Evolutionary conservation across 73 alveolate species (phyloP), one percentile per base, ranked within the genome.

Genomic region (Durusdinium trenchii): DNA sequence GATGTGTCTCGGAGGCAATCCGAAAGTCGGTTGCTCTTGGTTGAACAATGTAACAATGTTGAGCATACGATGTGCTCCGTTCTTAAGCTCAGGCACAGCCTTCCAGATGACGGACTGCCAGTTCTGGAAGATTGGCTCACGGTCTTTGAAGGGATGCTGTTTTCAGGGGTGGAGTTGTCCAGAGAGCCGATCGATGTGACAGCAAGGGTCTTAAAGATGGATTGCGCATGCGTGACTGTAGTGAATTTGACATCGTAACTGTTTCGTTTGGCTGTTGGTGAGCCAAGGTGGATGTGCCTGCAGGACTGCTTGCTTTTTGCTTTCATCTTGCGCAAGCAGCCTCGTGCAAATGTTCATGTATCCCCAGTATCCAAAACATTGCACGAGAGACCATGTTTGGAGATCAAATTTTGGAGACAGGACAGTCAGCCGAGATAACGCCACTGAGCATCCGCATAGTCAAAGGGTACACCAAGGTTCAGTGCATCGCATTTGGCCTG

Each of bases 41-140:
- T 57, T 57, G 32, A 57, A 23, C 23, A 23, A 23, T 16, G 69
- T 23, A 57, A 57, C 69, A 16, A 57, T 16, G 23, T 23, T 57
- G 12, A 16, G 69, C 69, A 57, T 57, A 16, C 23, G 69, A 57
- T 57, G 23, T 57, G 12, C 23, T 57, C 23, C 23, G 69, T n/a
- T n/a, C 32, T 23, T 57, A 23, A 23, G 12, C 69, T 71, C 12
- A 71, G 83, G 83, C 83, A 71, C 32, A 26, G 51, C 26, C 51
- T 71, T 5, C 83, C 83, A n/a, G 26, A 5, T n/a, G 83, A 71
- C 26, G 83, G 83, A 20, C 51, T 71, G 83, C 83, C 83, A n/a
- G 83, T 71, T 35, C 26, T 71, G 48, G 83, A 71, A n/a, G 83
- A 71, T n/a, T 71, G 83, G 83, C 83, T 71, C 43, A 71, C 83